These are phyloP conservation scores for Colletotrichum sp. DNA, from an alignment of 2,329 filamentous ascomycete genomes.

Conservation along the genomic window DNA sequence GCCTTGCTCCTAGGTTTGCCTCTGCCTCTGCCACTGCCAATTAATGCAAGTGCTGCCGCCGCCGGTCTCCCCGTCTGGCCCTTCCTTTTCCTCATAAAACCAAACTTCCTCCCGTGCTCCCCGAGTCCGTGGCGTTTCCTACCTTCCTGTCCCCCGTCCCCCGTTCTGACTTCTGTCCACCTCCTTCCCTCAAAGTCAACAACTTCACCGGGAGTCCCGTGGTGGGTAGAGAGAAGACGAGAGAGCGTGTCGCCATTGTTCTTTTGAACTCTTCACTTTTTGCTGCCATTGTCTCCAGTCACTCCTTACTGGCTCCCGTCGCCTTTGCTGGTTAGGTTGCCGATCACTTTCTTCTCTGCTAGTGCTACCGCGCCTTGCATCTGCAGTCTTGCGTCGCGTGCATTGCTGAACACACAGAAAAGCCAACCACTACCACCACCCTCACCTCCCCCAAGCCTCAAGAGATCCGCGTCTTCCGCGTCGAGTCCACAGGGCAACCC, in stretches of 20 bases:
- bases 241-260: slow-evolving; percentile 26
- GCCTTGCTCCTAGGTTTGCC: not conserved
- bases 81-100: slow-evolving; percentile 22
- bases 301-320: slow-evolving; percentile 41
- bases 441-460: not conserved
- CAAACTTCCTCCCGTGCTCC: slow-evolving; percentile 3
- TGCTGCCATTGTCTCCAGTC: slow-evolving; percentile 35
- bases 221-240: slow-evolving; percentile 13
- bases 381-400: slow-evolving; percentile 14
- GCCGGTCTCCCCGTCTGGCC: not conserved
- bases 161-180: slow-evolving; percentile 21
- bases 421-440: not conserved
- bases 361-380: not conserved
- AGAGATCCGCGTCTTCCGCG: slow-evolving; percentile 26
- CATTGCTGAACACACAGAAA: slow-evolving; percentile 5
- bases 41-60: not conserved
- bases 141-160: slow-evolving; percentile 9
- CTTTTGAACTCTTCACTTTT: not conserved
- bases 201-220: slow-evolving; percentile 6
- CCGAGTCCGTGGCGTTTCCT: slow-evolving; percentile 12
- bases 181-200: not conserved
- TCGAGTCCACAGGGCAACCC: slow-evolving; percentile 21
- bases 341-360: not conserved
- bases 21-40: not conserved
- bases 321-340: not conserved